Evolutionary conservation across 345 rosid genomes (phyloP).

Genomic region (Odontarrhena argentea): DNA sequence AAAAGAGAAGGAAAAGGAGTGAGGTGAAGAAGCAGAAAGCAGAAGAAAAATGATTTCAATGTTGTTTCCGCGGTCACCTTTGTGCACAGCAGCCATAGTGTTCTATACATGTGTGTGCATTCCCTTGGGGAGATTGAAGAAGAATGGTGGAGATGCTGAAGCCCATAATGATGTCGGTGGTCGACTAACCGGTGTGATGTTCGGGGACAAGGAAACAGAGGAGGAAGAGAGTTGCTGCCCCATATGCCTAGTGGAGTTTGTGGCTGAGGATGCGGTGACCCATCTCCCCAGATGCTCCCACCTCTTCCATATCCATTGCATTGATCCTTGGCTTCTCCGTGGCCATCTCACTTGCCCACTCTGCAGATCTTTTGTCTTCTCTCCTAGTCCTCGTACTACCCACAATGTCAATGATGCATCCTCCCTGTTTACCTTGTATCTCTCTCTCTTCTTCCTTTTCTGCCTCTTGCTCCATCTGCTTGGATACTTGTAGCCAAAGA

Average conservation of each 20-base stretch:
- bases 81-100: slow-evolving; percentile 52
- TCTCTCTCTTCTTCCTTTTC: slow-evolving; percentile 27
- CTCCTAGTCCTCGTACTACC: slow-evolving; percentile 10
- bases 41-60: slow-evolving; percentile 52
- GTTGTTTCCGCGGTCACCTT: slow-evolving; percentile 46
- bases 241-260: slow-evolving; percentile 64
- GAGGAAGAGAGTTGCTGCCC: slow-evolving; percentile 53
- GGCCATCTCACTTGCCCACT: slow-evolving; percentile 76
- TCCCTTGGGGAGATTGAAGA: slow-evolving; percentile 43
- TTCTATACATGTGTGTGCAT: slow-evolving; percentile 61
- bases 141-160: slow-evolving; percentile 15
- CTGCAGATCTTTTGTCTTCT: slow-evolving; percentile 58
- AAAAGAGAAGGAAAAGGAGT: slow-evolving; percentile 12
- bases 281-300: slow-evolving; percentile 61
- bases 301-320: slow-evolving; percentile 65
- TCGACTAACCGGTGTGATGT: slow-evolving; percentile 44
- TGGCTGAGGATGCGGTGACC: slow-evolving; percentile 55
- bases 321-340: slow-evolving; percentile 59
- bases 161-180: neutral
- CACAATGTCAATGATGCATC: neutral
- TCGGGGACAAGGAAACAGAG: slow-evolving; percentile 40
- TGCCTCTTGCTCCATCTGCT: slow-evolving; percentile 35
- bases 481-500: slow-evolving; percentile 29
- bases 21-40: slow-evolving; percentile 20
- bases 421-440: slow-evolving; percentile 21